Base-by-base conservation (phyloP, 345 rosid genomes). In the Arabis hirsuta region DNA sequence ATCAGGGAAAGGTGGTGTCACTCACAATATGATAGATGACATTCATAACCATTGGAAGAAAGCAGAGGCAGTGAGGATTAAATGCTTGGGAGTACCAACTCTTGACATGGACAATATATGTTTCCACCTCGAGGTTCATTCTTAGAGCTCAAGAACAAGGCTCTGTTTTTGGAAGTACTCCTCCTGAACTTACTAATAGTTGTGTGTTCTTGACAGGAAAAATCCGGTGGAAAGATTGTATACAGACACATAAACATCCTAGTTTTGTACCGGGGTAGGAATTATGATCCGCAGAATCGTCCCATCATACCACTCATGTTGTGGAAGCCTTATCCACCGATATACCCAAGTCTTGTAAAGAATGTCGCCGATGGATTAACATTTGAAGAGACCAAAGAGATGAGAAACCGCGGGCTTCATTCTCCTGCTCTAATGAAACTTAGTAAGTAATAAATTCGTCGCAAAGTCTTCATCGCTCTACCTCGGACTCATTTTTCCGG, bases 21-120 rank as follows among this genome's bases (percentile, higher is more conserved):
- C 97, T 44, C 98, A 90, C 83, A 92, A 90, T 83, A 84, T 87
- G 94, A 83, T 93, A 65, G 98, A 86, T 82, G 98, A 93, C 50
- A 86, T 93, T 51, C 94, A 90, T 69, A 87, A 87, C 62, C 97
- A 93, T 60, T 93, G 98, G 98, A 89, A 84, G 81, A 82, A 76
- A 69, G 92, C 97, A 0, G 94, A 90, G 72, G 98, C 97, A 20
- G 88, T 87, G 69, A 90, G 98, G 82, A 89, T 93, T 60, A 89
- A 93, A 82, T 90, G 97, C 70, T 81, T 90, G 81, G 98, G 97
- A 62, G 96, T 86, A 66, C 97, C 94, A 38, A 90, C 96, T 27
- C 88, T 90, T 71, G 97, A 90, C 76, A 90, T 93, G 97, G 96
- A 87, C 81, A 93, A 86, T 64, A 72, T 93, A 36, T 85, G 90